phyloP scores from a whole-genome alignment of 768 basidiomycete species.

The Tricholoma terreum region DNA sequence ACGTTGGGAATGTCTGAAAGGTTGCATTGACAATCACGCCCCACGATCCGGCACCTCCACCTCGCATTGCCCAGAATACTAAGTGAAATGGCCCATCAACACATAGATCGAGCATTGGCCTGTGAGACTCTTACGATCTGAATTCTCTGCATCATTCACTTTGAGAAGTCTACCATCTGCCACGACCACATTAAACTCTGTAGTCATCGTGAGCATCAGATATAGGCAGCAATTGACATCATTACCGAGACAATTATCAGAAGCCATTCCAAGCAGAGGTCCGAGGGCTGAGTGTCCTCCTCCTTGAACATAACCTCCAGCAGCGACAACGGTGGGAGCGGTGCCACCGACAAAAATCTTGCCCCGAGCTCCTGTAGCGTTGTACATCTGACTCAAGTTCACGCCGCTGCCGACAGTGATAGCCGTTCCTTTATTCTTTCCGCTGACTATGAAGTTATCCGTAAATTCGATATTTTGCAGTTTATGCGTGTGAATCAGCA shows the following conservation, averaged over 20 bases:
- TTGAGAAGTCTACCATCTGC: background rate
- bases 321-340: conserved; percentile 25
- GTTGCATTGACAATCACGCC: conserved; percentile 36
- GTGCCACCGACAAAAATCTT: conserved; percentile 27
- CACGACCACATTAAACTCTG: background rate
- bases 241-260: conserved; percentile 21
- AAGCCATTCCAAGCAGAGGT: conserved; percentile 22
- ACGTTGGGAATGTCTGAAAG: conserved; percentile 32
- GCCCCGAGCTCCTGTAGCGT: conserved; percentile 15
- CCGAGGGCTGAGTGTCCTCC: conserved; percentile 29
- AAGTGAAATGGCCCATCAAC: background rate
- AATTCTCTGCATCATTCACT: background rate
- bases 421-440: conserved; percentile 20
- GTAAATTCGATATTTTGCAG: conserved; percentile 24
- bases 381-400: conserved; percentile 17
- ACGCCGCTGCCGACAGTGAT: conserved; percentile 29
- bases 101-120: background rate
- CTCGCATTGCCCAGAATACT: conserved; percentile 29
- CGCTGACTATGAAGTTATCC: conserved; percentile 11
- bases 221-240: background rate
- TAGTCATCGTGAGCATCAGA: background rate
- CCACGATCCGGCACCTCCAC: conserved; percentile 33
- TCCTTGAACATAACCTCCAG: conserved; percentile 34
- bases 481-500: conserved; percentile 29
- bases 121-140: background rate